phyloP scores from a whole-genome alignment of 257 asterid species.

The Gentiana macrophylla region DNA sequence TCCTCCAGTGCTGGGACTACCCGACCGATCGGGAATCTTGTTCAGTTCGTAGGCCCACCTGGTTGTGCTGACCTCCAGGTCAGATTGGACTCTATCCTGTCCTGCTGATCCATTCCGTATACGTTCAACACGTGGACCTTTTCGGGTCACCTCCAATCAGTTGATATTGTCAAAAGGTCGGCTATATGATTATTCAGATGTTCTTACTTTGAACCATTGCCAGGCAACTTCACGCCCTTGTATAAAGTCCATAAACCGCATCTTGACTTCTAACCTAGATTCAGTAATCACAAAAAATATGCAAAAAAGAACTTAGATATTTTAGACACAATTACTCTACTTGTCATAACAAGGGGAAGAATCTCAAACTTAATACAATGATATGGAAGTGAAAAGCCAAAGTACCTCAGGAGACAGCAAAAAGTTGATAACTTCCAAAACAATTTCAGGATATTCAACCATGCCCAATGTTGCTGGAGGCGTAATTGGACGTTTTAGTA shows the following conservation, averaged over 20 bases:
- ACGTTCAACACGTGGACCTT: too few relatives aligned
- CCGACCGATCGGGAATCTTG: too few relatives aligned
- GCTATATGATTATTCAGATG: too few relatives aligned
- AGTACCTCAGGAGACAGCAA: slow-evolving; percentile 68
- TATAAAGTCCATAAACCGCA: slow-evolving; percentile 58
- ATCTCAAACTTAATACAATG: not conserved
- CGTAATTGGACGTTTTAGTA: slow-evolving; percentile 86
- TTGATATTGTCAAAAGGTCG: too few relatives aligned
- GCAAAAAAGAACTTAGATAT: not conserved
- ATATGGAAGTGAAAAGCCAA: slow-evolving; percentile 7
- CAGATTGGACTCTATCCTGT: too few relatives aligned
- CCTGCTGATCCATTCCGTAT: too few relatives aligned
- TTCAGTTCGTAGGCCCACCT: too few relatives aligned
- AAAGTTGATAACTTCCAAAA: slow-evolving; percentile 59
- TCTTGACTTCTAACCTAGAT: slow-evolving; percentile 91
- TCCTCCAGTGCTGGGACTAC: too few relatives aligned
- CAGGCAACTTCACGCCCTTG: slow-evolving; percentile 80
- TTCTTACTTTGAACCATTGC: slow-evolving; percentile 77
- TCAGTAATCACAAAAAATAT: slow-evolving; percentile 3
- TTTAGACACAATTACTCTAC: not conserved
- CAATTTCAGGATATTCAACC: slow-evolving; percentile 80
- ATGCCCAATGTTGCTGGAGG: slow-evolving; percentile 92
- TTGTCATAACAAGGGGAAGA: not conserved
- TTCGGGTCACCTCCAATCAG: too few relatives aligned
- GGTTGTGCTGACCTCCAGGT: too few relatives aligned